A percentile compares a stretch with the other conserved stretches of the same genome.
Evolutionary conservation across 2,329 filamentous ascomycete species (phyloP).

Genomic region (Elsinoe fawcettii): DNA sequence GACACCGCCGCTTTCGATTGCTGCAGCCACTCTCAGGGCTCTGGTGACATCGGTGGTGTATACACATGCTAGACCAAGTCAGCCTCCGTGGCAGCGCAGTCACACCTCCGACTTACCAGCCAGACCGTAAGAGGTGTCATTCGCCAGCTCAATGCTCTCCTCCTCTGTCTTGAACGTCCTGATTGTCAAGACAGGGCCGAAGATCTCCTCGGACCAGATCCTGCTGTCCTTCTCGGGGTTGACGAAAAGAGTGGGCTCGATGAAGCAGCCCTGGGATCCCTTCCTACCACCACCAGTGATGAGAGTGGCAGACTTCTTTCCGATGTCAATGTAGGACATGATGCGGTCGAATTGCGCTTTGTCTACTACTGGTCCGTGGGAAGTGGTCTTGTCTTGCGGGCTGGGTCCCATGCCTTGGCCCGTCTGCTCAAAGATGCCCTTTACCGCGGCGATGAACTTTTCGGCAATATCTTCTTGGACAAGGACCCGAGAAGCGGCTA

Average conservation of each 20-base stretch:
- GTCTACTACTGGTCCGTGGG: slow-evolving; percentile 20
- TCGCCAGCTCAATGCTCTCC: slow-evolving; percentile 33
- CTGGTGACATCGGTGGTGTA: slow-evolving; percentile 35
- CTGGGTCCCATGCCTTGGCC: slow-evolving; percentile 21
- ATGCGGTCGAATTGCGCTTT: slow-evolving; percentile 25
- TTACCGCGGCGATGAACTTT: slow-evolving; percentile 20
- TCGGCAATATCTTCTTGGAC: slow-evolving; percentile 25
- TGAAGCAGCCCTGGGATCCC: slow-evolving; percentile 35
- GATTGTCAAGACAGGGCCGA: slow-evolving; percentile 23
- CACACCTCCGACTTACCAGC: slow-evolving; percentile 19
- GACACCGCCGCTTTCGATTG: slow-evolving; percentile 22
- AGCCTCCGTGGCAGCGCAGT: background rate
- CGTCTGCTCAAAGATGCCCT: slow-evolving; percentile 19
- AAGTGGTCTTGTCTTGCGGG: slow-evolving; percentile 14
- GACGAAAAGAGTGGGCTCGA: slow-evolving; percentile 41
- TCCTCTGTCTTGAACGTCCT: slow-evolving; percentile 28
- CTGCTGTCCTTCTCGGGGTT: slow-evolving; percentile 32
- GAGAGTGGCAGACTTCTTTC: slow-evolving; percentile 22
- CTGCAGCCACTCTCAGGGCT: slow-evolving; percentile 20
- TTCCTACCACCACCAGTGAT: slow-evolving; percentile 21
- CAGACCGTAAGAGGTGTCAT: slow-evolving; percentile 33
- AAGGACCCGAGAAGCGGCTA: slow-evolving; percentile 26
- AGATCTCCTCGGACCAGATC: slow-evolving; percentile 25
- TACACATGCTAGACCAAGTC: slow-evolving; percentile 29
- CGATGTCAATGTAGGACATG: slow-evolving; percentile 25